Base-by-base conservation (phyloP, 2,329 filamentous ascomycete genomes). In the Emmonsiellopsis sp. region DNA sequence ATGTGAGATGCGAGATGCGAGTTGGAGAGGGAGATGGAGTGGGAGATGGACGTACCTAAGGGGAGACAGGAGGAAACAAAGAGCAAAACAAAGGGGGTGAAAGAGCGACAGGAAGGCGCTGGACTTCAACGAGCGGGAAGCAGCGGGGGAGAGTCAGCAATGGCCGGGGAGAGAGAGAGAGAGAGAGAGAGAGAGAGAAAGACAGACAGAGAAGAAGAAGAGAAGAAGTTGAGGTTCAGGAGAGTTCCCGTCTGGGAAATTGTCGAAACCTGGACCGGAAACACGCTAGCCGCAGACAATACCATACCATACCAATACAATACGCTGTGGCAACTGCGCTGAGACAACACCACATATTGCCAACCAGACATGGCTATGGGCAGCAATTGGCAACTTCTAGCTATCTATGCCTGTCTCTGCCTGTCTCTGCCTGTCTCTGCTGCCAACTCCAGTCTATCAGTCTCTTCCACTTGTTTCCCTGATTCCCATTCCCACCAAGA, bases 81-180 rank as follows among this genome's bases (percentile, higher is more conserved):
- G 7, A 15, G 15, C 16, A 31, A 51, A 34, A 56, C 53, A 54
- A 51, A 55, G 51, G 41, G 56, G 53, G 38, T 49, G 37, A 41
- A 57, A 56, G 31, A 50, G 45, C 7, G 49, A 58, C 47, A 52
- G 48, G 41, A 44, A 55, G 50, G 52, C 31, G 44, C 49, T 52
- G 15, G 42, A 49, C 43, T 41, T 44, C 34, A 47, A 51, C 51
- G 56, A 45, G 38, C 9, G 38, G 49, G 48, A 44, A 44, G 7
- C 13, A 34, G 26, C 26, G n/a, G 35, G 42, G 30, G 38, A 51
- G 41, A 55, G 32, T 8, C 16, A 34, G 38, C 16, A 32, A 38
- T 11, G 13, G 32, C 37, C 41, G 38, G 41, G 52, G 34, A 30
- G 38, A 50, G 20, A 66, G 67, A 61, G 65, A 65, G 67, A 70